These are phyloP conservation scores for Halteria grandinella DNA, from an alignment of 73 alveolate species.

Conservation along the genomic window DNA sequence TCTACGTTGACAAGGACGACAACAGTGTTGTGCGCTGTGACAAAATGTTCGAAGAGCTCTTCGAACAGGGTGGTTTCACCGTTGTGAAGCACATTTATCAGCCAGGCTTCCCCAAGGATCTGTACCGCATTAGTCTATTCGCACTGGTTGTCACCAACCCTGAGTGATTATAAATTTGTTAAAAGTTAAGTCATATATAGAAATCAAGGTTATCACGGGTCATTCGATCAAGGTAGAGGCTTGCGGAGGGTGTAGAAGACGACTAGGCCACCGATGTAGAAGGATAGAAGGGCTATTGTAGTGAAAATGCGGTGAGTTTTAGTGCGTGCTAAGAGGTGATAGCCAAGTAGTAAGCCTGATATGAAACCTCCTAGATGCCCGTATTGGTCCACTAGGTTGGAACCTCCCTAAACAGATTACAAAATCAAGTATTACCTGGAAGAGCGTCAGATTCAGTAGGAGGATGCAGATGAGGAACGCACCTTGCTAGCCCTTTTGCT, in stretches of 20 bases:
- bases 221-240: conserved; percentile 38
- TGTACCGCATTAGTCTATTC: conserved; percentile 55
- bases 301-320: too few relatives aligned
- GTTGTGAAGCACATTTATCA: conserved; percentile 57
- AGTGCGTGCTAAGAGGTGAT: too few relatives aligned
- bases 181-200: not conserved
- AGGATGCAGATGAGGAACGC: conserved; percentile 6
- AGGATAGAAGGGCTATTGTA: too few relatives aligned
- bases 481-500: not conserved
- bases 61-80: conserved; percentile 61
- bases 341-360: not conserved
- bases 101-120: conserved; percentile 66
- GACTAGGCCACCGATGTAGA: conserved; percentile 11
- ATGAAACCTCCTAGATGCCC: conserved; percentile 53
- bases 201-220: not conserved
- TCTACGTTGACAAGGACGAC: conserved; percentile 71
- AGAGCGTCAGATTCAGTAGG: not conserved
- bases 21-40: conserved; percentile 69
- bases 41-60: conserved; percentile 48
- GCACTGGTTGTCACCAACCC: conserved; percentile 31
- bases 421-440: not conserved
- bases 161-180: not conserved
- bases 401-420: not conserved
- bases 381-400: not conserved
- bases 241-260: conserved; percentile 30